These are phyloP conservation scores for Hypholoma fasciculare DNA, from an alignment of 768 basidiomycete species.

Conservation along the genomic window DNA sequence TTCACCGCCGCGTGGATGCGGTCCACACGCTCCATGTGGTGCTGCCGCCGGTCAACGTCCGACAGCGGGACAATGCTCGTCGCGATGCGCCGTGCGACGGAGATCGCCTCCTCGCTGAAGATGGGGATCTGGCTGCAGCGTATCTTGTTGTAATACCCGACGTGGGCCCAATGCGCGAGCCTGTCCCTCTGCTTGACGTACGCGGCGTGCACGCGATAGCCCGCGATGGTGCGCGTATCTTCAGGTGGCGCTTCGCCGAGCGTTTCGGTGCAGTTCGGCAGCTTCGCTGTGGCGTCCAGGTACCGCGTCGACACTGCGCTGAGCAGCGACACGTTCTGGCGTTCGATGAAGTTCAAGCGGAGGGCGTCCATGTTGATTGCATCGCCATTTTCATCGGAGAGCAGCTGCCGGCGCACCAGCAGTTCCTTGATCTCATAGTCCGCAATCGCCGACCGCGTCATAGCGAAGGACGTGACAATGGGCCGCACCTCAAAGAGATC, in stretches of 20 bases:
- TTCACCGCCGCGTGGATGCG: slow-evolving; percentile 52
- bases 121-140: slow-evolving; percentile 59
- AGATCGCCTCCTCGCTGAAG: slow-evolving; percentile 48
- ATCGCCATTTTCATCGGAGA: slow-evolving; percentile 51
- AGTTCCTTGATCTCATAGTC: slow-evolving; percentile 88
- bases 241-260: slow-evolving; percentile 67
- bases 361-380: slow-evolving; percentile 60
- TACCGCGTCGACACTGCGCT: slow-evolving; percentile 52
- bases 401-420: slow-evolving; percentile 73
- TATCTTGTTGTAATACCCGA: slow-evolving; percentile 71
- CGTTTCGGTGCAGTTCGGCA: slow-evolving; percentile 54
- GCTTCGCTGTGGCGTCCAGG: slow-evolving; percentile 57
- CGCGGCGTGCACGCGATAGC: slow-evolving; percentile 58
- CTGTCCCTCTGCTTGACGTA: slow-evolving; percentile 49
- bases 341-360: slow-evolving; percentile 60
- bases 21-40: slow-evolving; percentile 44
- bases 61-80: slow-evolving; percentile 54
- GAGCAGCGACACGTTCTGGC: slow-evolving; percentile 53
- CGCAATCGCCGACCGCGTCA: slow-evolving; percentile 72
- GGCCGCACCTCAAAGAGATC: slow-evolving; percentile 91
- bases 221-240: slow-evolving; percentile 74
- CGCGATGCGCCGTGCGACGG: slow-evolving; percentile 34
- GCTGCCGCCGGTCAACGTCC: slow-evolving; percentile 33
- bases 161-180: slow-evolving; percentile 66
- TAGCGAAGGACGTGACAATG: slow-evolving; percentile 74